Base-by-base conservation (phyloP, 2,329 filamentous ascomycete species). In the Diaporthe capsici region DNA sequence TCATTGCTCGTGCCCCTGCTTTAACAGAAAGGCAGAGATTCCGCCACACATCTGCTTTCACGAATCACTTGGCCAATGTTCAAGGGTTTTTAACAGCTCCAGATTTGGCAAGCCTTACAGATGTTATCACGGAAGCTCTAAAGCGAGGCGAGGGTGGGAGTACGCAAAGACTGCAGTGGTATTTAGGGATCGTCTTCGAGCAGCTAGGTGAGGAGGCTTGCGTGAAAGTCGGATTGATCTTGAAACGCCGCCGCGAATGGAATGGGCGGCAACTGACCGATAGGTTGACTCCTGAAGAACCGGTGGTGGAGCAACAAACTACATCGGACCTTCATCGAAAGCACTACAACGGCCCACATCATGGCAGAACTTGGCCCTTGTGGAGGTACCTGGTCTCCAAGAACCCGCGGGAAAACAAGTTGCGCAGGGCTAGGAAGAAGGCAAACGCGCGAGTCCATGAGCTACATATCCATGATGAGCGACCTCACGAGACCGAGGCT, bases 121-220 rank as follows among this genome's bases (percentile, higher is more conserved):
- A 60, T 10, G 79, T 83, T 28, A 78, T 85, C 25, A 84, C 84
- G 9, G 82, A 80, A 75, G 83, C 85, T 71, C 78, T 87, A 65
- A 80, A 75, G 31, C 76, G 80, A n/a, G 82, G 81, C 51, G 72
- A 77, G 39, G 81, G 80, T 28, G 86, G 85, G 5, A 81, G 83
- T 51, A 82, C 80, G 42, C 76, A 76, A 34, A 84, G 85, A 25
- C 76, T 87, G 57, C 78, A 78, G 60, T 86, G 84, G 84, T 81
- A 83, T 71, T 60, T 87, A 34, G 74, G 75, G 28, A 61, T 85
- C 25, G 74, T 87, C 20, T 57, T 80, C 60, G 77, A 77, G 25
- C 78, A 82, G 22, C 77, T 81, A 61, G 80, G 81, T 20, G 53
- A 75, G 1, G 76, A 78, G 12, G 72, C 78, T 22, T 80, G 80